These are phyloP conservation scores for Neocucurbitaria cava DNA, from an alignment of 2,329 filamentous ascomycete genomes.

Conservation along the genomic window DNA sequence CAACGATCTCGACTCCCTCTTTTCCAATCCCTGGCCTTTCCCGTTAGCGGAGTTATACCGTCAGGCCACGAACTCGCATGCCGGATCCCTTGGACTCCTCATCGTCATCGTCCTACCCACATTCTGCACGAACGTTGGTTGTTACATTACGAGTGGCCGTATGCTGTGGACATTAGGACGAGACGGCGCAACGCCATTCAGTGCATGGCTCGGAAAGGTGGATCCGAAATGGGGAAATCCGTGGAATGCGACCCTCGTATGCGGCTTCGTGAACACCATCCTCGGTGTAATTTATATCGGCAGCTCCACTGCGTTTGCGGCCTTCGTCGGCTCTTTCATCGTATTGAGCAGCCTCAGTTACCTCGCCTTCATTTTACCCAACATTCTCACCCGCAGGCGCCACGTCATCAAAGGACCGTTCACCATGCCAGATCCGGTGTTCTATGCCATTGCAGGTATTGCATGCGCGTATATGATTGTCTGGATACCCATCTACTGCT, in stretches of 20 bases:
- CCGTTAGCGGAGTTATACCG: constrained; percentile 72
- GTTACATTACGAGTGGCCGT: constrained; percentile 67
- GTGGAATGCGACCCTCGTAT: constrained; percentile 62
- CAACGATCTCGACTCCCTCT: constrained; percentile 63
- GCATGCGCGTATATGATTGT: constrained; percentile 65
- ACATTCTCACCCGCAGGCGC: constrained; percentile 49
- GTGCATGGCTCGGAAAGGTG: constrained; percentile 57
- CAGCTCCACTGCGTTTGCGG: constrained; percentile 70
- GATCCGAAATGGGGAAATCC: constrained; percentile 57
- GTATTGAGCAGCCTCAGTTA: constrained; percentile 65
- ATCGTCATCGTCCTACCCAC: constrained; percentile 62
- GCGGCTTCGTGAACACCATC: constrained; percentile 59
- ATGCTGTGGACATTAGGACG: constrained; percentile 69
- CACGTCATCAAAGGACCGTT: constrained; percentile 65
- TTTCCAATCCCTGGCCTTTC: constrained; percentile 59
- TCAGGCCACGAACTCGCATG: constrained; percentile 52
- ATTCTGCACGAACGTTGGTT: constrained; percentile 61
- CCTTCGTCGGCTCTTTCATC: constrained; percentile 68
- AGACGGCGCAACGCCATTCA: constrained; percentile 64
- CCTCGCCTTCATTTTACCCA: constrained; percentile 66
- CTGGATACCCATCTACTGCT: constrained; percentile 71
- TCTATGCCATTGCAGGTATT: constrained; percentile 59
- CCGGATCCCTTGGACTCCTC: constrained; percentile 54
- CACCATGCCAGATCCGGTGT: constrained; percentile 53
- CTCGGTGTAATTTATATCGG: constrained; percentile 71